Evolutionary conservation across 805 yeast genomes (phyloP).

Genomic region (Suhomyces xylopsoci): DNA sequence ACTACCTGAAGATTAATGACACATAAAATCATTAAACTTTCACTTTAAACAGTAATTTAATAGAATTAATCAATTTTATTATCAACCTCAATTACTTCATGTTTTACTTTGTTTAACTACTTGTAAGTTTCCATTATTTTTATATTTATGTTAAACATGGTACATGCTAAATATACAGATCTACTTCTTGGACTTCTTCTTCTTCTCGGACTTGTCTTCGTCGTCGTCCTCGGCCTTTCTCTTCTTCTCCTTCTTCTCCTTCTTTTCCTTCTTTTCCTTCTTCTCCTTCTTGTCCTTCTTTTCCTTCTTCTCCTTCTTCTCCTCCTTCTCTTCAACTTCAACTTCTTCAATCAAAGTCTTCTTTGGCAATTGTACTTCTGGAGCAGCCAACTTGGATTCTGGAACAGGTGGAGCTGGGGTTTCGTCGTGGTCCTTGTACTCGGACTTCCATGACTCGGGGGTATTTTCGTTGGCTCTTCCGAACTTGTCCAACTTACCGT

Average conservation of each 20-base stretch:
- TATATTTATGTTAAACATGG: slow-evolving; percentile 2
- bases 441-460: slow-evolving; percentile 87
- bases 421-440: slow-evolving; percentile 69
- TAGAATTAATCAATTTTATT: too few species aligned
- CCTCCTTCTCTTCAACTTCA: slow-evolving; percentile 21
- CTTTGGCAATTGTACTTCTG: slow-evolving; percentile 46
- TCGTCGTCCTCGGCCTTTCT: slow-evolving; percentile 43
- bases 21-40: too few species aligned
- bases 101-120: too few species aligned
- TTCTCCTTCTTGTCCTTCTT: slow-evolving; percentile 47
- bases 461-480: slow-evolving; percentile 94
- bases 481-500: slow-evolving; percentile 93
- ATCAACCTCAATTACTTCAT: too few species aligned
- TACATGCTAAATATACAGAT: slow-evolving; percentile 9
- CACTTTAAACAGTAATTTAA: too few species aligned
- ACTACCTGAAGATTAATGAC: too few species aligned
- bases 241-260: slow-evolving; percentile 62
- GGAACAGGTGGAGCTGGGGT: slow-evolving; percentile 59
- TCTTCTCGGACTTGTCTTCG: slow-evolving; percentile 40
- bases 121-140: background rate
- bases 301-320: slow-evolving; percentile 27
- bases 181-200: background rate
- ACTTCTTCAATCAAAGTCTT: slow-evolving; percentile 49
- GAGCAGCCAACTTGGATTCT: slow-evolving; percentile 48
- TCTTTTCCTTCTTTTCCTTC: slow-evolving; percentile 52